These are phyloP conservation scores for Globisporangium megalacanthum DNA, from an alignment of 352 stramenopile species.

Conservation along the genomic window DNA sequence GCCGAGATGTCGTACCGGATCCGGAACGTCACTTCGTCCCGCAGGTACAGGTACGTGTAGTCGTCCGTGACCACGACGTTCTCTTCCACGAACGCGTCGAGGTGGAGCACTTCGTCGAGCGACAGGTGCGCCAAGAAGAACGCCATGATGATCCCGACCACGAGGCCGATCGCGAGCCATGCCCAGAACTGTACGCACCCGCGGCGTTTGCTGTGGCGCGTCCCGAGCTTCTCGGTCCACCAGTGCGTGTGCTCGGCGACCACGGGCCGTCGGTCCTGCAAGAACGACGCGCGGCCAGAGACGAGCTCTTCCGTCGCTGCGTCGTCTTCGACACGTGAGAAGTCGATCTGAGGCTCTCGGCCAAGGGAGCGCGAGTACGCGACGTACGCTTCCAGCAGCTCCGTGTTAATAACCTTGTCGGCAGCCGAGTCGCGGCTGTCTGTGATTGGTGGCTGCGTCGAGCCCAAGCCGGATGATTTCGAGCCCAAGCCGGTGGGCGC, in stretches of 20 bases:
- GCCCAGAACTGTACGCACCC: conserved; percentile 34
- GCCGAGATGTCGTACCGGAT: conserved; percentile 47
- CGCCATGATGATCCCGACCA: conserved; percentile 23
- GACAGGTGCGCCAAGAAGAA: conserved; percentile 23
- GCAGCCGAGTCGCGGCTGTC: conserved; percentile 17
- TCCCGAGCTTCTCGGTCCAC: conserved; percentile 47
- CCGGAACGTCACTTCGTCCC: conserved; percentile 55
- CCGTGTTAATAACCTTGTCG: conserved; percentile 89
- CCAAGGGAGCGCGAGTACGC: conserved; percentile 91
- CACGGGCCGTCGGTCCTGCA: conserved; percentile 31
- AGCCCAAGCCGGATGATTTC: background rate
- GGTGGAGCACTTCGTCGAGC: conserved; percentile 56
- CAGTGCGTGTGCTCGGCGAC: conserved; percentile 29
- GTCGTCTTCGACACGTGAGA: conserved; percentile 68
- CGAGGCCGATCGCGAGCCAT: conserved; percentile 28
- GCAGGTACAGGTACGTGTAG: conserved; percentile 53
- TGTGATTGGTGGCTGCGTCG: conserved; percentile 14
- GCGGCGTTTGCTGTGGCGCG: conserved; percentile 26
- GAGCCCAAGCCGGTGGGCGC: too few relatives aligned
- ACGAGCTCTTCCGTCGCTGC: conserved; percentile 12
- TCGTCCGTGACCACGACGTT: conserved; percentile 45
- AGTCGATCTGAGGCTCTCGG: conserved; percentile 77
- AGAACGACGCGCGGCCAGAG: conserved; percentile 22
- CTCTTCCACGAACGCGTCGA: conserved; percentile 51
- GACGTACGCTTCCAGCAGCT: conserved; percentile 93